These are phyloP conservation scores for Colletotrichum coccodes DNA, from an alignment of 2,329 filamentous ascomycete genomes.

Conservation along the genomic window DNA sequence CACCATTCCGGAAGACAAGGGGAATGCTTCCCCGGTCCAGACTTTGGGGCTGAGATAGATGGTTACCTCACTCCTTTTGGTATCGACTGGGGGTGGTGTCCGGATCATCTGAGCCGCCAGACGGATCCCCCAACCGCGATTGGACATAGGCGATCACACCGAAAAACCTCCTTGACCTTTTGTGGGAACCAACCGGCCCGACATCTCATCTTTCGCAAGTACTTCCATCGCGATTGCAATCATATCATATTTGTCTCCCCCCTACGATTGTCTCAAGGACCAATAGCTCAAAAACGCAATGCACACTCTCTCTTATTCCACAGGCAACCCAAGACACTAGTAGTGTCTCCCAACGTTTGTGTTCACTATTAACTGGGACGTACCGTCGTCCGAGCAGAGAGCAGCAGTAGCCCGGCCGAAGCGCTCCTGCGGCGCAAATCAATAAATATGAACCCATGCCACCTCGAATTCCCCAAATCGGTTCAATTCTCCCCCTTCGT, in stretches of 20 bases:
- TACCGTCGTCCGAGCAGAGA: background rate
- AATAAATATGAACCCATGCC: constrained; percentile 28
- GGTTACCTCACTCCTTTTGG: background rate
- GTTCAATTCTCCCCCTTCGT: background rate
- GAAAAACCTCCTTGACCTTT: background rate
- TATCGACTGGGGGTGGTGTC: background rate
- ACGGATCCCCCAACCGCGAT: background rate
- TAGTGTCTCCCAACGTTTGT: constrained; percentile 14
- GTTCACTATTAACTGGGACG: constrained; percentile 3
- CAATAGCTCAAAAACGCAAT: background rate
- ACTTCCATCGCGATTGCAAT: background rate
- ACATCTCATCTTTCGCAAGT: background rate
- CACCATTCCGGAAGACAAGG: constrained; percentile 6
- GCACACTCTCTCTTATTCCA: background rate
- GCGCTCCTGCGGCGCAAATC: constrained; percentile 9
- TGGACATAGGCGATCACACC: background rate
- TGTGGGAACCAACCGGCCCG: background rate
- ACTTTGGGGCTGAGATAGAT: background rate
- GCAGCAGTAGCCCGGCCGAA: background rate
- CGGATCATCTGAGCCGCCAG: background rate
- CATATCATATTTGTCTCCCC: background rate
- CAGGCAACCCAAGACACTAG: background rate
- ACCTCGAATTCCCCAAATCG: background rate
- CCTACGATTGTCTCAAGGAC: background rate
- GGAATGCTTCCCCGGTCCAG: background rate